phyloP scores from a whole-genome alignment of 2,329 filamentous ascomycete species.

The Catunica adiposa region DNA sequence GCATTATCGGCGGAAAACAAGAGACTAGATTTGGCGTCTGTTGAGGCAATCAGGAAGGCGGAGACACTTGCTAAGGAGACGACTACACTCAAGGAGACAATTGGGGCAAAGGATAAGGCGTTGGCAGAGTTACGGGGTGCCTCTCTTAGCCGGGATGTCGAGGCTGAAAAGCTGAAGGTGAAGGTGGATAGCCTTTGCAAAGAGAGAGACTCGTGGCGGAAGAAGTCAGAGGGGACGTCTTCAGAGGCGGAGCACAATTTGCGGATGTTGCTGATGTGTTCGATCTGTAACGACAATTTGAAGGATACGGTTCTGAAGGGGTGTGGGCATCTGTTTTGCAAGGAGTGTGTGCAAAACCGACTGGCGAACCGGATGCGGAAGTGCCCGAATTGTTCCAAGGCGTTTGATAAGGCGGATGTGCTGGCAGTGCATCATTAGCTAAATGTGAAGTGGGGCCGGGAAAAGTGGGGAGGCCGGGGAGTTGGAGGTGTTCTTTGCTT shows the following conservation, averaged over 20 bases:
- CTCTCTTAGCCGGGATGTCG: constrained; percentile 48
- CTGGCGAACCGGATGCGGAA: constrained; percentile 83
- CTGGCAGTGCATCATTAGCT: constrained; percentile 48
- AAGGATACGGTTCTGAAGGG: constrained; percentile 89
- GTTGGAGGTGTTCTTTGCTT: no score
- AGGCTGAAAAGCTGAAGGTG: constrained; percentile 64
- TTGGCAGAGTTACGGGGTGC: constrained; percentile 36
- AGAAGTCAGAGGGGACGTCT: constrained; percentile 63
- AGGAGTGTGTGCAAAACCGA: constrained; percentile 74
- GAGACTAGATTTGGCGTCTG: constrained; percentile 52
- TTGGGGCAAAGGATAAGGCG: constrained; percentile 58
- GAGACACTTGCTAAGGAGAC: constrained; percentile 65
- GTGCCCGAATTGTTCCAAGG: constrained; percentile 82
- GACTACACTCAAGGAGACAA: constrained; percentile 53
- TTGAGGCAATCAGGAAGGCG: constrained; percentile 51
- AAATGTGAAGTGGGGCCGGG: no score
- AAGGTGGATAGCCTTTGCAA: constrained; percentile 65
- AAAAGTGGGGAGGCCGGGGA: no score
- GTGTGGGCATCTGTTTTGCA: constrained; percentile 91
- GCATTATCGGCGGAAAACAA: constrained; percentile 56
- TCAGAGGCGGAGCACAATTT: constrained; percentile 73
- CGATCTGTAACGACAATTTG: constrained; percentile 81
- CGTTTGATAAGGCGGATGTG: constrained; percentile 80
- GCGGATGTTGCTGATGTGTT: constrained; percentile 51
- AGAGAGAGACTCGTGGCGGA: constrained; percentile 72